These are phyloP conservation scores for Pulveroboletus sp. DNA, from an alignment of 768 basidiomycete genomes.

Conservation along the genomic window DNA sequence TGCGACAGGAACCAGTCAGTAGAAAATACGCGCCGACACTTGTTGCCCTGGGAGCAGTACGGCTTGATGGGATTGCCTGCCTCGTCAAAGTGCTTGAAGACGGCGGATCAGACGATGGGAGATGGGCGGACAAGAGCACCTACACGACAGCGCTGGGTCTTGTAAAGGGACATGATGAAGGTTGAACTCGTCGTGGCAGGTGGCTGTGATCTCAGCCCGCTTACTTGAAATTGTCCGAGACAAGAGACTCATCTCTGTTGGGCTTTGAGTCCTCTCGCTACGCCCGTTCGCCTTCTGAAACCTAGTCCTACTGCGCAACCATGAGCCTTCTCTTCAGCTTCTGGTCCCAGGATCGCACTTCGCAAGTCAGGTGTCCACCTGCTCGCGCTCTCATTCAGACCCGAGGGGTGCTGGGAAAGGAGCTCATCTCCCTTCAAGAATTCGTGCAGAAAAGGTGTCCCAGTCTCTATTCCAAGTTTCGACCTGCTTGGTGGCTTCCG, in stretches of 20 bases:
- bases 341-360: constrained; percentile 10
- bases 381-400: constrained; percentile 18
- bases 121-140: constrained; percentile 16
- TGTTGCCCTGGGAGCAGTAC: constrained; percentile 43
- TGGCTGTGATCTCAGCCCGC: too few species aligned
- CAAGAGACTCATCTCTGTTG: background rate
- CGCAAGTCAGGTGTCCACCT: constrained; percentile 20
- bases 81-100: constrained; percentile 44
- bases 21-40: constrained; percentile 41
- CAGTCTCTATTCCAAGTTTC: constrained; percentile 24
- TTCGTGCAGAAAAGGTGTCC: constrained; percentile 31
- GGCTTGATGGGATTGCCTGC: constrained; percentile 39
- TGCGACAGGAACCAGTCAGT: constrained; percentile 4
- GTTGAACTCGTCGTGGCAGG: background rate
- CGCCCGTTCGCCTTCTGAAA: background rate
- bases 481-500: constrained; percentile 32
- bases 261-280: background rate
- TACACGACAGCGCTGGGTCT: constrained; percentile 47
- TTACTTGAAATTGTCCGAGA: too few species aligned
- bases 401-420: constrained; percentile 6
- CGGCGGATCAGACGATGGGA: constrained; percentile 11
- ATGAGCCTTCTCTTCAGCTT: constrained; percentile 22
- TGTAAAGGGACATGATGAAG: constrained; percentile 34
- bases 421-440: constrained; percentile 23
- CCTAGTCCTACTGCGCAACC: background rate